Evolutionary conservation across 208 protist species (phyloP), one percentile per base, ranked within the genome.

Genomic region (Trypanosoma platydactyli): DNA sequence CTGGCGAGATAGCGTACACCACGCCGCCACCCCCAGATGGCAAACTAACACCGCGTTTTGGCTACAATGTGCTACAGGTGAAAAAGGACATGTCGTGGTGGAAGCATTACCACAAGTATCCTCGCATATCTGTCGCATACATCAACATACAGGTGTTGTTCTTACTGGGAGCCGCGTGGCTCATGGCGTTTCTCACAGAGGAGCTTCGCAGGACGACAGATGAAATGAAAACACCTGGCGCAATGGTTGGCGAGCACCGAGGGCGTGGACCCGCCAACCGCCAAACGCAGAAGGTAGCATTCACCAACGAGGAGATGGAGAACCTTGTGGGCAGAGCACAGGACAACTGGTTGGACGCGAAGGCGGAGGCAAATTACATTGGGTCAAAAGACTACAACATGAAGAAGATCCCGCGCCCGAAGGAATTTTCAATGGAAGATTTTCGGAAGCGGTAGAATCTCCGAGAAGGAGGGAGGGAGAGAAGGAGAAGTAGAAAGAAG

Each of bases 61-160:
- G 89, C 18, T 94, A 94, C 64, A 92, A 94, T 57, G 74, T 94
- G 5, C 84, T 94, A 70, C 84, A 90, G 64, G 89, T 94, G 41
- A 84, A 85, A 64, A 94, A 94, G 65, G 71, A 87, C 60, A 81
- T 91, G 44, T 92, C 89, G 50, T 94, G 89, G 89, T 94, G 89
- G 86, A 84, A 92, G 77, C 86, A 92, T 71, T 90, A 92, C 60
- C 89, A 88, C 54, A 82, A 86, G 59, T 83, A 89, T 55, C 89
- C 89, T 0, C 84, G 86, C 33, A 72, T 94, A 42, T 94, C 89
- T 24, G 33, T 92, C 6, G 84, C 84, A 18, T 91, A 94, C 73
- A 79, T 94, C 29, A 92, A 92, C 63, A 91, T 92, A 46, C 89
- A 94, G 49, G 71, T 92, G 5, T 35, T 92, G 18, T 90, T 94